Percentiles rank a stretch among this genome's conserved stretches.
phyloP scores from a whole-genome alignment of 345 rosid genomes.

The Populus ilicifolia region DNA sequence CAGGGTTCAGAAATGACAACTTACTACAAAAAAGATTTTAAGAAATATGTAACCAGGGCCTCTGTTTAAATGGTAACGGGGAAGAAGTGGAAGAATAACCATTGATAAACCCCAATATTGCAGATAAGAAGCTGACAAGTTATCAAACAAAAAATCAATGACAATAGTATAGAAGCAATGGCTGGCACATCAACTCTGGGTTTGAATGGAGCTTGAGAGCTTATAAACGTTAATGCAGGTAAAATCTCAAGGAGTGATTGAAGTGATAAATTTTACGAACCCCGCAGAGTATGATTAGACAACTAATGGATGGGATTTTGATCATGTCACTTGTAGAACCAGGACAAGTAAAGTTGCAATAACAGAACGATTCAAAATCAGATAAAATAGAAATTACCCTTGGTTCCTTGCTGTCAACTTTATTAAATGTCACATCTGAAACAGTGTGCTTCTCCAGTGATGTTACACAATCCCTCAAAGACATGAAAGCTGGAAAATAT shows the following conservation, averaged over 20 bases:
- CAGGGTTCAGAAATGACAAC: neutral
- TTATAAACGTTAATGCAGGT: neutral
- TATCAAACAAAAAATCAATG: no score
- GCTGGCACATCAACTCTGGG: neutral
- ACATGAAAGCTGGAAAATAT: constrained; percentile 48
- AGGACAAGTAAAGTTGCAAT: constrained; percentile 7
- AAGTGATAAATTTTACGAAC: neutral
- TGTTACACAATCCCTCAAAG: constrained; percentile 51
- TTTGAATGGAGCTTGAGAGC: neutral
- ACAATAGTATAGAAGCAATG: neutral
- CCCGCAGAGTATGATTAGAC: neutral
- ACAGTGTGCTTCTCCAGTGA: constrained; percentile 59
- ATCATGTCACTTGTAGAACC: neutral
- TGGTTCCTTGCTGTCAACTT: constrained; percentile 32
- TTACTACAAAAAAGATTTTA: neutral
- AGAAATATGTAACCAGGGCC: neutral
- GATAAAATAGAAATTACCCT: constrained; percentile 40
- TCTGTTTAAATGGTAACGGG: neutral
- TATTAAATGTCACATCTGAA: constrained; percentile 25
- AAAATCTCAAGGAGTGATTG: neutral
- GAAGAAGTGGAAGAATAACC: neutral
- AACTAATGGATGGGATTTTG: neutral
- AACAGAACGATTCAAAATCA: neutral
- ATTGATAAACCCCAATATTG: neutral
- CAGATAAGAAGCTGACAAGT: neutral